Evolutionary conservation across 345 rosid genomes (phyloP).

Genomic region (Xanthoceras sorbifolium): DNA sequence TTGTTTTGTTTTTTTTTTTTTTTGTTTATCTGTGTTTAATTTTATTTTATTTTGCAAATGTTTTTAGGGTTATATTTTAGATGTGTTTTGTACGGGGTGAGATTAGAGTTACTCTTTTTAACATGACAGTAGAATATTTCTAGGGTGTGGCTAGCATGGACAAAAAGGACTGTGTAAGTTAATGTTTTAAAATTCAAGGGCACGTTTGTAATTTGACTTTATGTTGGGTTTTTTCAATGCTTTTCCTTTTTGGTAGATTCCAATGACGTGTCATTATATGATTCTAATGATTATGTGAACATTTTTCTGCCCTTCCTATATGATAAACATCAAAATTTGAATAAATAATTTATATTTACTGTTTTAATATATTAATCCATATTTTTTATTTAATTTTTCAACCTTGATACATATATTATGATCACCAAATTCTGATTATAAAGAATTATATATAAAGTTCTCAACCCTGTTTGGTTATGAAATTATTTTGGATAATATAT

Average conservation of each 20-base stretch:
- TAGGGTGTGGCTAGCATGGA: constrained; percentile 31
- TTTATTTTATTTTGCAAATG: neutral
- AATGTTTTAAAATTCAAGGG: constrained; percentile 27
- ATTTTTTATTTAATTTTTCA: no score
- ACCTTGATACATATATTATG: no score
- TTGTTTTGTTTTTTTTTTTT: neutral
- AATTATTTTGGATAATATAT: no score
- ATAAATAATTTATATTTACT: no score
- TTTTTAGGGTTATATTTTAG: constrained; percentile 30
- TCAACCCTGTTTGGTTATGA: no score
- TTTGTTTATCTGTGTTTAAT: no score
- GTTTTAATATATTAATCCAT: no score
- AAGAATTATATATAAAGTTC: no score
- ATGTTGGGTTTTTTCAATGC: neutral
- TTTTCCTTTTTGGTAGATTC: neutral
- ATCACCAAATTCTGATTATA: no score
- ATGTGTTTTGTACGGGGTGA: constrained; percentile 30
- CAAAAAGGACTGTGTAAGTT: constrained; percentile 22
- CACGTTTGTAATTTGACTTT: constrained; percentile 19
- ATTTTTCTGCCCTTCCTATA: no score
- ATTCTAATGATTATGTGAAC: neutral
- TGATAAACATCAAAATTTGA: neutral
- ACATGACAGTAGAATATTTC: constrained; percentile 31
- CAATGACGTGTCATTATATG: constrained; percentile 2
- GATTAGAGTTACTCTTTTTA: constrained; percentile 22